These are phyloP conservation scores for Drechmeria coniospora DNA, from an alignment of 2,329 filamentous ascomycete genomes.

Conservation along the genomic window DNA sequence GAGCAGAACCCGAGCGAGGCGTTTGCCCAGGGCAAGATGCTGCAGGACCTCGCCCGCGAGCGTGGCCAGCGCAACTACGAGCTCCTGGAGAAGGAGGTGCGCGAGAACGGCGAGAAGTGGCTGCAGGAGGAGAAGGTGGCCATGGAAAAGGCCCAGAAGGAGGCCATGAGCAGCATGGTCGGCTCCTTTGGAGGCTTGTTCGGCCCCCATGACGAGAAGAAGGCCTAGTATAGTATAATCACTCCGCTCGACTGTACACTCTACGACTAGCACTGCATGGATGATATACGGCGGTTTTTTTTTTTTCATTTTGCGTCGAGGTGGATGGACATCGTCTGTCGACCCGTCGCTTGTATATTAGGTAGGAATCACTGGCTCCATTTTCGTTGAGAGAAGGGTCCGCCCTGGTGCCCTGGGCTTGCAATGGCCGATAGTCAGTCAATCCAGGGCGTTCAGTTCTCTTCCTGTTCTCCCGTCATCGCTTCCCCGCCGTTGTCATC, in stretches of 20 bases:
- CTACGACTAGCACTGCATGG: too few species aligned
- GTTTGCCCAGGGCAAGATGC: constrained; percentile 86
- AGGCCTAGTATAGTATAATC: constrained; percentile 3
- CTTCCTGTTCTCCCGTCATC: too few species aligned
- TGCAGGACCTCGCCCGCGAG: constrained; percentile 87
- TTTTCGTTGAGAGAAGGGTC: too few species aligned
- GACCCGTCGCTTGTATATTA: too few species aligned
- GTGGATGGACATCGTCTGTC: too few species aligned
- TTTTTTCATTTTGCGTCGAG: too few species aligned
- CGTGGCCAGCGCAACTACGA: constrained; percentile 83
- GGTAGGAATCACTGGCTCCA: too few species aligned
- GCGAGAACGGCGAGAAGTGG: constrained; percentile 89
- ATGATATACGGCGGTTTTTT: too few species aligned
- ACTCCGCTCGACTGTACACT: background rate
- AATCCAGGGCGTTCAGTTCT: too few species aligned
- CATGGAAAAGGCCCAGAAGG: constrained; percentile 79
- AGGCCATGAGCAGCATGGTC: constrained; percentile 88
- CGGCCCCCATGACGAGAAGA: constrained; percentile 7
- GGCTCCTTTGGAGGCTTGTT: constrained; percentile 39
- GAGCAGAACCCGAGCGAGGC: constrained; percentile 60
- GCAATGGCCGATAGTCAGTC: too few species aligned
- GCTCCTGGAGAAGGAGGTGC: constrained; percentile 75
- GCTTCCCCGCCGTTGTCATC: too few species aligned
- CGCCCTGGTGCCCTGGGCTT: too few species aligned
- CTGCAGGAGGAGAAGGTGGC: constrained; percentile 81